Base-by-base conservation (phyloP, 495 filamentous ascomycete genomes). In the Hyaloscypha hepaticicola region DNA sequence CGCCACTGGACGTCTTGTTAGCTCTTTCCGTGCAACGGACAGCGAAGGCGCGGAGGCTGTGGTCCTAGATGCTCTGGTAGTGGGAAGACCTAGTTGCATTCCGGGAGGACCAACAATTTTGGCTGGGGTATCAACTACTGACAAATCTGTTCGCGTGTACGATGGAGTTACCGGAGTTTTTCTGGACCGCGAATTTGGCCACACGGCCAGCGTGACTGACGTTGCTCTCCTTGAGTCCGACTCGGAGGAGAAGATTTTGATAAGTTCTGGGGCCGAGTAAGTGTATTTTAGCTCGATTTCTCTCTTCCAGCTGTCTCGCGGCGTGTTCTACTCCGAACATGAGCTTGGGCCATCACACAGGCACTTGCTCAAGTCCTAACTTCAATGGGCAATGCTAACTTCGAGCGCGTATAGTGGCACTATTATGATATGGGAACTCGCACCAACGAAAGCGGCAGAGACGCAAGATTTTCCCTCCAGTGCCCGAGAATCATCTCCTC, bases 101-200 rank as follows among this genome's bases (percentile, higher is more conserved):
- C 74, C 62, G 34, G 73, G 58, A 65, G 65, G 65, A 69, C 75
- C 72, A 67, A 79, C 80, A 56, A 79, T 94, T 52, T 81, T 99
- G 61, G 77, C 93, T 27, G 95, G 90, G 22, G 81, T 96, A 26
- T 97, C 96, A 7, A 91, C 90, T 67, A 96, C 90, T 4, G 95
- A 99, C 73, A 98, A 97, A 72, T 97, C 95, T 7, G 87, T 99
- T 62, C 82, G 95, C 24, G 77, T 98, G 3, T 98, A 99, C 72
- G 90, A 96, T 66, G 78, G 87, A 19, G 87, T 89, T 52, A 82
- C 83, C 48, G 94, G 93, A 16, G 73, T 78, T 26, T 86, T 99
- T 66, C 77, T 97, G 58, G 88, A 90, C 27, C 87, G 90, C 41
- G 95, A 96, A 74, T 96, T 92, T 82, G 96, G 95, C 16, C 95